These are phyloP conservation scores for Venturia nashicola DNA, from an alignment of 2,329 filamentous ascomycete genomes.

Conservation along the genomic window DNA sequence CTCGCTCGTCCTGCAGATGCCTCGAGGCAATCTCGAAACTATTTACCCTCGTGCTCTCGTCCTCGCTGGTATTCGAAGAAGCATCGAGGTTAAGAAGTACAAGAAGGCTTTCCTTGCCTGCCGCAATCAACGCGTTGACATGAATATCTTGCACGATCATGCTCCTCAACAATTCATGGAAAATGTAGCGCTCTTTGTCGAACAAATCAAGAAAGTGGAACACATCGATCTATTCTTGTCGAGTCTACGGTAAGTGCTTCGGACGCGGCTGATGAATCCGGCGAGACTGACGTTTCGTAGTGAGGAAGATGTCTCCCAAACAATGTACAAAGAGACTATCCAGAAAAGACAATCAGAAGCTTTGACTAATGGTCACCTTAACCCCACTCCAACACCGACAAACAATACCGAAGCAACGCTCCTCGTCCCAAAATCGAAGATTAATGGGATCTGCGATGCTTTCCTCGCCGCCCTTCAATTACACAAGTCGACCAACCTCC, in stretches of 20 bases:
- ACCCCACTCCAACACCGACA: neutral
- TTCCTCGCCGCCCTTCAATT: slow-evolving; percentile 57
- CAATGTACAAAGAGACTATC: slow-evolving; percentile 78
- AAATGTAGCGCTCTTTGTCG: slow-evolving; percentile 63
- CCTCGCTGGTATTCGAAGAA: slow-evolving; percentile 71
- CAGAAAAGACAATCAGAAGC: neutral
- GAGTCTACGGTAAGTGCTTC: slow-evolving; percentile 53
- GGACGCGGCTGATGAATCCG: neutral
- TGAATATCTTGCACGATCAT: slow-evolving; percentile 95
- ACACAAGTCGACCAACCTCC: slow-evolving; percentile 54
- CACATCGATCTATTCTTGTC: slow-evolving; percentile 88
- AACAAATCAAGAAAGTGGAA: slow-evolving; percentile 69
- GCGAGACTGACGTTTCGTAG: slow-evolving; percentile 21
- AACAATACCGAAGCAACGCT: neutral
- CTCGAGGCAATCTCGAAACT: slow-evolving; percentile 87
- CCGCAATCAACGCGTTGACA: slow-evolving; percentile 85
- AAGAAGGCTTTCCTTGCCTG: slow-evolving; percentile 75
- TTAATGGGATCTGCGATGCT: slow-evolving; percentile 81
- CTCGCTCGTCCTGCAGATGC: slow-evolving; percentile 84
- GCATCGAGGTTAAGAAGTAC: slow-evolving; percentile 73
- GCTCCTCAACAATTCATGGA: slow-evolving; percentile 74
- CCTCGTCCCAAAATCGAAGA: slow-evolving; percentile 41
- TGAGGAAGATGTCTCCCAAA: slow-evolving; percentile 85
- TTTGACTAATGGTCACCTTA: neutral
- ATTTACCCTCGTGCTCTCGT: slow-evolving; percentile 90